Evolutionary conservation across 169 alveolate genomes (phyloP).

Genomic region (Eimeria maxima): DNA sequence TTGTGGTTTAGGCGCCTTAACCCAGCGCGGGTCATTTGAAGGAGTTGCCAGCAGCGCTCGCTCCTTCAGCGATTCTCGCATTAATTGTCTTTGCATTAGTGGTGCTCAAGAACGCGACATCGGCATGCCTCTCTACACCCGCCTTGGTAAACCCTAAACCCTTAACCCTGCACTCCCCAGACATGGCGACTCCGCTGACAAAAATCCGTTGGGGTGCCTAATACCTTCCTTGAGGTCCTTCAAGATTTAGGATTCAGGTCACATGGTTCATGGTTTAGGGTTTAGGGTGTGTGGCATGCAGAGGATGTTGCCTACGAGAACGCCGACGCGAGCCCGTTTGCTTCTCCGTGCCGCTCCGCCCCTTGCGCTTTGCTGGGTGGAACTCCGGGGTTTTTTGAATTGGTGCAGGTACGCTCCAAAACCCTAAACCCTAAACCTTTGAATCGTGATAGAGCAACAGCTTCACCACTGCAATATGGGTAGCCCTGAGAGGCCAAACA

Average conservation of each 20-base stretch:
- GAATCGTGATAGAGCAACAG: neutral
- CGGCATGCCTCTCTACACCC: constrained; percentile 38
- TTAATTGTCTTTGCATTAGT: neutral
- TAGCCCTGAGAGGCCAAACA: neutral
- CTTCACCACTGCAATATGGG: neutral
- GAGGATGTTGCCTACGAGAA: constrained; percentile 37
- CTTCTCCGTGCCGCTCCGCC: constrained; percentile 90
- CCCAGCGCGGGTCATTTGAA: constrained; percentile 31
- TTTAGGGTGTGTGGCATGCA: constrained; percentile 16
- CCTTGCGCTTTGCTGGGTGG: constrained; percentile 93
- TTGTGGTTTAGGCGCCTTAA: constrained; percentile 24
- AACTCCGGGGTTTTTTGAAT: constrained; percentile 88
- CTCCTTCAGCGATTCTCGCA: neutral
- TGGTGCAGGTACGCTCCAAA: constrained; percentile 84
- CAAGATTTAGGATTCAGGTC: neutral
- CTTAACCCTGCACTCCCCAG: neutral
- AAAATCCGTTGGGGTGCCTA: neutral
- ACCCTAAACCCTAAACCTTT: constrained; percentile 31
- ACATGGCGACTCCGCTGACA: neutral
- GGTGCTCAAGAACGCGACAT: constrained; percentile 41
- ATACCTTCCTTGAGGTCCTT: neutral
- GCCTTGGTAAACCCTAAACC: constrained; percentile 50
- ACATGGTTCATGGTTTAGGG: neutral
- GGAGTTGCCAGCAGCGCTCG: constrained; percentile 44
- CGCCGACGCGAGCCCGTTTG: constrained; percentile 92